Evolutionary conservation across 2,329 filamentous ascomycete genomes (phyloP), one percentile per base, ranked within the genome.

Genomic region (Mariannaea elegans): DNA sequence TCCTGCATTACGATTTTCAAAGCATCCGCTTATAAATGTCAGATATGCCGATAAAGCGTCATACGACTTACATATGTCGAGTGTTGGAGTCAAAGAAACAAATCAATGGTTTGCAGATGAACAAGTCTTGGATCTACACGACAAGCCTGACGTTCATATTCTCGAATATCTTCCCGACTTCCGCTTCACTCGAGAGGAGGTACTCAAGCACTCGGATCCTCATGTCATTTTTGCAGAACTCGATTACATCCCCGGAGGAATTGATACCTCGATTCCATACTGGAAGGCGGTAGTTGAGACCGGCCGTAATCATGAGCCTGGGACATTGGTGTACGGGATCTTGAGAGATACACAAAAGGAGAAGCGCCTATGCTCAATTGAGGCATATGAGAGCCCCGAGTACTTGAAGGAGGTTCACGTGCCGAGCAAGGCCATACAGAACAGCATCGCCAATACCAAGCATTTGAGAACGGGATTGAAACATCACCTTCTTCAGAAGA

Each of bases 381-480:
- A 72, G 68, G 65, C 62, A 3, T 74, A 73, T 46, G 65, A 70
- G 46, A 69, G 59, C 51, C 48, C 64, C 5, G 67, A 66, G 24
- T 72, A 72, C 36, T 49, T 73, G 54, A 65, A 60, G 41, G 64
- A 70, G 23, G 67, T 71, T 2, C 72, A 74, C 52, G 67, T 68
- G 36, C 67, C 68, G 44, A 73, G 70, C 49, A 57, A 65, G 16
- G 71, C 70, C 1, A 65, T 73, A 12, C 65, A 66, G 54, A 61
- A 58, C n/a, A 72, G 57, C 29, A 63, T 61, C 23, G 54, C 13
- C 2, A 61, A 55, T 14, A 63, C 61, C 9, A 58, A 58, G 34
- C 53, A 63, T 39, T 23, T 71, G 57, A 62, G 71, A 34, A 65
- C 66, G 2, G 64, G 69, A 12, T 24, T 71, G 47, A 66, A 59